Conservation (phyloP, 306 rosid species). For the Begonia masoniana region DNA sequence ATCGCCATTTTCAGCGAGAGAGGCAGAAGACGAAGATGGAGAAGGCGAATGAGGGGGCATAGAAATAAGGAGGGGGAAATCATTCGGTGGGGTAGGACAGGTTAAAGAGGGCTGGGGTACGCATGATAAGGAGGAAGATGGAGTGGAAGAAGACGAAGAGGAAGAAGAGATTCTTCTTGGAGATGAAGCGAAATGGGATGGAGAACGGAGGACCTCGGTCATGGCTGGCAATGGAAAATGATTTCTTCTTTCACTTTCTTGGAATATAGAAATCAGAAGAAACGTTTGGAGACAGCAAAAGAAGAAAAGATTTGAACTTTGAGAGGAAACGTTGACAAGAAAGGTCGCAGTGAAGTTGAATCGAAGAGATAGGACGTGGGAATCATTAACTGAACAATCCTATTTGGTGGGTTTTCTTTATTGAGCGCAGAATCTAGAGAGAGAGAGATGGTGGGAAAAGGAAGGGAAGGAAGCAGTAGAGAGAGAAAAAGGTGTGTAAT, state of each 20-base stretch:
- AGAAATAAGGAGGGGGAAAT: conserved; percentile 19
- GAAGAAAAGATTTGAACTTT: conserved; percentile 6
- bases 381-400: conserved; percentile 18
- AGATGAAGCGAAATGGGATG: conserved; percentile 35
- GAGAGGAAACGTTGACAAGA: conserved; percentile 7
- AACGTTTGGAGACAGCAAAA: background rate
- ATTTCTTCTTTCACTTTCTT: conserved; percentile 20
- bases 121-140: conserved; percentile 9
- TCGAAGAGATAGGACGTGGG: conserved; percentile 48
- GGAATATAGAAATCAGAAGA: conserved; percentile 20
- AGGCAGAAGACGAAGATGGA: conserved; percentile 7
- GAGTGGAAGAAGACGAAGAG: conserved; percentile 19
- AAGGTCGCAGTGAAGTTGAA: conserved; percentile 20
- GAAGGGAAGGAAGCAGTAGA: no score
- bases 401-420: no score
- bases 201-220: conserved; percentile 63
- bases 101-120: conserved; percentile 5
- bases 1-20: conserved; percentile 15
- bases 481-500: no score
- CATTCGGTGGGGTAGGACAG: conserved; percentile 9
- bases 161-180: conserved; percentile 26
- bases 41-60: conserved; percentile 7
- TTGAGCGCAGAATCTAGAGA: no score
- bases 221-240: conserved; percentile 53
- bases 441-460: no score